Conservation (phyloP, 129 eudicot genomes). For the Arctium minus region DNA sequence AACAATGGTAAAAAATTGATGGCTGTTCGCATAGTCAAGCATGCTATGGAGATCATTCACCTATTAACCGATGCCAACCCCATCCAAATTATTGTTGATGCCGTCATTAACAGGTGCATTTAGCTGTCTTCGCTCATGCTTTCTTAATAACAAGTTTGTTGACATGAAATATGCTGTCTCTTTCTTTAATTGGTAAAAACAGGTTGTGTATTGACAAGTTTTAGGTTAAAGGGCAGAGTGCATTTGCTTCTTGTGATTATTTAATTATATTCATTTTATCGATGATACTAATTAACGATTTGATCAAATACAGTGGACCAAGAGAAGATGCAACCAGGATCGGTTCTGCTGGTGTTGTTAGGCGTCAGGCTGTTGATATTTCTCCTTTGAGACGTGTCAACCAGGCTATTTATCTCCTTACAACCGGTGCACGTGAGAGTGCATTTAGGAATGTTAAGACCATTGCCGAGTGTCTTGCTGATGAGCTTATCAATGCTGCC, state of each 20-base stretch:
- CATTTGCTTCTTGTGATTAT: not conserved
- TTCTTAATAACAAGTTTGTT: not conserved
- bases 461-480: slow-evolving; percentile 82
- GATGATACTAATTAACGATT: not conserved
- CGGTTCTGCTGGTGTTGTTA: slow-evolving; percentile 88
- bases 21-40: slow-evolving; percentile 80
- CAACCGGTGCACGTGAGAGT: slow-evolving; percentile 83
- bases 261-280: not conserved
- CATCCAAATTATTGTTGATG: slow-evolving; percentile 79
- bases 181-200: too few relatives aligned
- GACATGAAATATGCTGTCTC: not conserved
- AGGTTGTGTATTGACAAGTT: not conserved
- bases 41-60: slow-evolving; percentile 87
- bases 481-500: slow-evolving; percentile 84
- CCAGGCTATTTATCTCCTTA: slow-evolving; percentile 73
- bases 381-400: slow-evolving; percentile 80
- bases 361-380: slow-evolving; percentile 88
- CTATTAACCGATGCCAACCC: slow-evolving; percentile 71
- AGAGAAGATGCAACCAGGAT: slow-evolving; percentile 87
- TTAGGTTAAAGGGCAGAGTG: too few relatives aligned
- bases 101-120: slow-evolving; percentile 69
- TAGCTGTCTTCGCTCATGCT: not conserved
- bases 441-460: slow-evolving; percentile 74
- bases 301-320: slow-evolving; percentile 50
- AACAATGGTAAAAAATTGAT: slow-evolving; percentile 80